Base-by-base conservation (phyloP, 352 stramenopile genomes). In the Phytophthora litchii region DNA sequence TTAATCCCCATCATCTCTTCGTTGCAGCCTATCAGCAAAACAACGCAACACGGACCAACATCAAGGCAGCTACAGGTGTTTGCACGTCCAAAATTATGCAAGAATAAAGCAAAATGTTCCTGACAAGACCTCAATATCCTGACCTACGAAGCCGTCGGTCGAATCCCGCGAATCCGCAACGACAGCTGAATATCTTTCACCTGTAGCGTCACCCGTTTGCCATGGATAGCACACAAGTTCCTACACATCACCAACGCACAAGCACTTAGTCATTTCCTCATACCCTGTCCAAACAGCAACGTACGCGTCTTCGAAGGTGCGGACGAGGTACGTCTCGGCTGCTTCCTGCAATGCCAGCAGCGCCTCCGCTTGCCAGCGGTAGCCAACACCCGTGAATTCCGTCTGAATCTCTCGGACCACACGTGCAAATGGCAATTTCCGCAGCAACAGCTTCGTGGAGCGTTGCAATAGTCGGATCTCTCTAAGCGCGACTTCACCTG, bases 391-490 rank as follows among this genome's bases (percentile, higher is more conserved):
- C 37, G 83, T 89, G 47, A 95, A 96, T 48, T 91, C 76, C 53
- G 86, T 83, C 76, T 98, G 90, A 64, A 98, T 93, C 70, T 98
- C 93, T 12, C 92, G 81, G 38, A 98, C 96, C 12, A 99, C 77
- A 16, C 97, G 80, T 13, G 96, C 95, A 70, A 99, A 99, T 23
- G 97, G 97, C 34, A 99, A 76, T 68, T 97, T 97, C 16, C 97
- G 91, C 46, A 99, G 64, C 41, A 99, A 73, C 47, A 99, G 78
- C 54, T 98, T 94, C 0, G 97, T 99, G 44, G 81, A 96, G 20
- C 81, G 85, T 80, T 99, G 97, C 69, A 98, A 96, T 44, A 90
- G 73, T 10, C 97, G 83, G 66, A 99, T 99, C 83, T 99, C 97
- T 47, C 89, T 81, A 12, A 99, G 77, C 4, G 95, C 96, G 12